Base-by-base conservation (phyloP, 139 green algal genomes). In the Chlamydomonas eustigma region DNA sequence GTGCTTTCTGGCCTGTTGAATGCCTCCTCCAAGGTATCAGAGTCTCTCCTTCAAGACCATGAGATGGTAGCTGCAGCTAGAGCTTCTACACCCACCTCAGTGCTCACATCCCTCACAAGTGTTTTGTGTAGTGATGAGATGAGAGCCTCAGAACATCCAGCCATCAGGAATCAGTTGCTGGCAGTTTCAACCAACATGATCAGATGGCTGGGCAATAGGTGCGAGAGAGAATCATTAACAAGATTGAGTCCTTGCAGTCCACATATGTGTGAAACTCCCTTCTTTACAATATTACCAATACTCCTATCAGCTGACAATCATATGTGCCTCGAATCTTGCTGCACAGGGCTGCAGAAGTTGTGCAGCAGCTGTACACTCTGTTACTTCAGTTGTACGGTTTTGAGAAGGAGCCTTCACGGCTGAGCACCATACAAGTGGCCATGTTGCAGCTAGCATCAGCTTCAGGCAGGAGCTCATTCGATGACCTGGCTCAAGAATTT, bases 371-470 rank as follows among this genome's bases (percentile, higher is more conserved):
- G 52, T 87, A 87, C 74, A 73, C 78, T 4, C 75, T 86, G 37
- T 81, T 92, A 79, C 82, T 90, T 66, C 85, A 89, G 73, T 65
- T 93, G 83, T 84, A 83, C 37, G 86, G 75, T 58, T 68, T 82
- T 37, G 73, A 88, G 78, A 32, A 81, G 64, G 74, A 76, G 2
- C 37, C 38, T 18, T 36, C 52, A n/a, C 12, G 76, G 12, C n/a
- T 63, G 51, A 32, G 3, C 35, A 37, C 44, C n/a, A 32, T 64
- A 34, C 18, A 51, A 36, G 30, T 30, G 2, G 76, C 73, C 38
- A 80, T 74, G 51, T 28, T n/a, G 32, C 31, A 22, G 34, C 51
- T 77, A 34, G 72, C 37, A 0, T 74, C 70, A 36, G 51, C 63
- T 50, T 50, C 33, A 6, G 65, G 34, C 65, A 44, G 32, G 22